Conservation (phyloP, 257 asterid genomes). For the Salvia splendens region DNA sequence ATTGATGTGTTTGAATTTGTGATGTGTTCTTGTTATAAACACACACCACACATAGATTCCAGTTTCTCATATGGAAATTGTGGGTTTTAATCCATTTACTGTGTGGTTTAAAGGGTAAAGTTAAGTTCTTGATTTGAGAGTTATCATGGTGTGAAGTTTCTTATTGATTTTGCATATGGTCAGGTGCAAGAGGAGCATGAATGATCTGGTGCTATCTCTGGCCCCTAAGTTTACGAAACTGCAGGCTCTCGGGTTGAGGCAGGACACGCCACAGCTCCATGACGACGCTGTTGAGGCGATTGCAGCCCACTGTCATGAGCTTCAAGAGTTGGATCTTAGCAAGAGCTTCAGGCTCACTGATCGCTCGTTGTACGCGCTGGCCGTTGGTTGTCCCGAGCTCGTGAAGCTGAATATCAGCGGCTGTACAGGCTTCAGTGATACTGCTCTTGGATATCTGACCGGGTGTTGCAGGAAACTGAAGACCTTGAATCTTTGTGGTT, state of each 20-base stretch:
- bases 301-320: conserved; percentile 68
- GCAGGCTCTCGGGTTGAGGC: conserved; percentile 69
- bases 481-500: conserved; percentile 85
- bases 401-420: conserved; percentile 86
- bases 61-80: too few species aligned
- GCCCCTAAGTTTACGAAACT: conserved; percentile 78
- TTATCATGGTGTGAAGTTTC: not conserved
- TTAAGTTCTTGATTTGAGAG: too few species aligned
- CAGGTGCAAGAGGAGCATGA: conserved; percentile 98
- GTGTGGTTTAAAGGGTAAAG: too few species aligned
- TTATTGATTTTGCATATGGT: conserved; percentile 17
- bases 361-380: conserved; percentile 75
- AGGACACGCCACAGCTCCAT: conserved; percentile 77
- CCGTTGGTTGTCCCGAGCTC: conserved; percentile 79
- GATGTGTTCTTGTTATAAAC: not conserved
- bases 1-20: not conserved
- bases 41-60: too few species aligned
- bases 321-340: conserved; percentile 85
- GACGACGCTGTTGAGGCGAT: conserved; percentile 74
- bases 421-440: conserved; percentile 75
- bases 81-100: too few species aligned
- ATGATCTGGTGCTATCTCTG: conserved; percentile 65
- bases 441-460: conserved; percentile 71
- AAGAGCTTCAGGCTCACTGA: conserved; percentile 86
- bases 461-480: conserved; percentile 68